Conservation (phyloP, 176 grass and related monocot genomes). For the Ensete ventricosum region DNA sequence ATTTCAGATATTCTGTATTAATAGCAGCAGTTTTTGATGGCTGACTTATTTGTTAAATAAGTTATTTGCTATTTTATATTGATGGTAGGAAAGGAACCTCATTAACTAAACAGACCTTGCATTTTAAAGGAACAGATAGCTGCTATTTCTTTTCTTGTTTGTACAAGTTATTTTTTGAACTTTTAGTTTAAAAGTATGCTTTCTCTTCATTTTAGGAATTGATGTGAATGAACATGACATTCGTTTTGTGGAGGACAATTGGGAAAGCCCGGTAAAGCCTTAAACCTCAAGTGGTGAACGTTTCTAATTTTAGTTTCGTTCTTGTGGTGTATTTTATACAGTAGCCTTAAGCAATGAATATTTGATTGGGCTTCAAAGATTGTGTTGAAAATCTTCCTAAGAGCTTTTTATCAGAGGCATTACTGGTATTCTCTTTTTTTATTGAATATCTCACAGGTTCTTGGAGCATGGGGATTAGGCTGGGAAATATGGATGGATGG, state of each 20-base stretch:
- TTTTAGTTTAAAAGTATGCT: not conserved
- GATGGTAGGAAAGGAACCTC: not conserved
- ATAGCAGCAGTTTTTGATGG: not conserved
- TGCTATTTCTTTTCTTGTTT: not conserved
- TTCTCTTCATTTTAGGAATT: conserved; percentile 36
- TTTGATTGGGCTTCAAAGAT: not conserved
- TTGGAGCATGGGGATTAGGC: conserved; percentile 93
- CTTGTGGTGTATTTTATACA: not conserved
- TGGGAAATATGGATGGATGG: conserved; percentile 99
- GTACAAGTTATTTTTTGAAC: not conserved
- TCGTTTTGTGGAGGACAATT: conserved; percentile 94
- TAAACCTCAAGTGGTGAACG: not conserved
- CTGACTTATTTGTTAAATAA: not conserved
- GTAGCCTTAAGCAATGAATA: not conserved
- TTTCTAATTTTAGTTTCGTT: conserved; percentile 6
- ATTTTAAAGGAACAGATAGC: not conserved
- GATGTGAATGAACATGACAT: conserved; percentile 79
- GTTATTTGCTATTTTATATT: not conserved
- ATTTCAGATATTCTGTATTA: too few species aligned
- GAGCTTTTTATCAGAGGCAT: not conserved
- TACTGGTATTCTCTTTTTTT: not conserved
- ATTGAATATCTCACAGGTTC: conserved; percentile 38
- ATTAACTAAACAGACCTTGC: not conserved
- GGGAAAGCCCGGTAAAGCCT: conserved; percentile 80
- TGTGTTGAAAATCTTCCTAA: not conserved